phyloP scores from a whole-genome alignment of 2,329 filamentous ascomycete species.

The Scytalidium lignicola region DNA sequence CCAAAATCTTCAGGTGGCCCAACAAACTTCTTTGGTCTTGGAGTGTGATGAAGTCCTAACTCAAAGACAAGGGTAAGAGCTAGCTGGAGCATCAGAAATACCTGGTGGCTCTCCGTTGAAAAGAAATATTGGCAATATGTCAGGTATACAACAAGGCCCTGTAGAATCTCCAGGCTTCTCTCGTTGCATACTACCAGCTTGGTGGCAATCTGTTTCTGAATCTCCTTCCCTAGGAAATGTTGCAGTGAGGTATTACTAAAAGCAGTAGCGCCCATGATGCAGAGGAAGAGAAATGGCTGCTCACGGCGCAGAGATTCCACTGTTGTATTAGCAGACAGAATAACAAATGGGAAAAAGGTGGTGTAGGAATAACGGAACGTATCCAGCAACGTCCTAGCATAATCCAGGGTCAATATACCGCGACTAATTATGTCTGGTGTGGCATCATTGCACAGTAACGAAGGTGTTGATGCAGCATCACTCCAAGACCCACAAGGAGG shows the following conservation, averaged over 20 bases:
- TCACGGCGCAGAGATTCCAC: conserved; percentile 36
- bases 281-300: conserved; percentile 49
- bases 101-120: too few relatives aligned
- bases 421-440: too few relatives aligned
- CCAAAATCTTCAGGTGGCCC: background rate
- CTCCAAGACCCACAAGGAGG: too few relatives aligned
- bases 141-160: conserved; percentile 52
- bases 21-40: background rate
- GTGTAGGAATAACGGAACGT: too few relatives aligned
- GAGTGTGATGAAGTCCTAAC: background rate
- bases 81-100: too few relatives aligned
- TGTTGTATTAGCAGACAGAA: conserved; percentile 34
- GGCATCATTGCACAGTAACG: too few relatives aligned
- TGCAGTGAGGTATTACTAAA: conserved; percentile 43
- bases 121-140: conserved; percentile 15
- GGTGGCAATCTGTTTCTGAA: conserved; percentile 49
- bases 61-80: too few relatives aligned
- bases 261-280: conserved; percentile 48
- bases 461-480: too few relatives aligned
- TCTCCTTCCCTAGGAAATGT: conserved; percentile 51
- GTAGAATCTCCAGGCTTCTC: conserved; percentile 50
- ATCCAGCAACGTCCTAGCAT: too few relatives aligned
- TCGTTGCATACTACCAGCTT: conserved; percentile 54
- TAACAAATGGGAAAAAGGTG: conserved; percentile 17
- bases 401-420: too few relatives aligned